Percentiles rank a stretch among this genome's conserved stretches.
phyloP scores from a whole-genome alignment of 257 asterid genomes.

The Solanum pinnatisectum region DNA sequence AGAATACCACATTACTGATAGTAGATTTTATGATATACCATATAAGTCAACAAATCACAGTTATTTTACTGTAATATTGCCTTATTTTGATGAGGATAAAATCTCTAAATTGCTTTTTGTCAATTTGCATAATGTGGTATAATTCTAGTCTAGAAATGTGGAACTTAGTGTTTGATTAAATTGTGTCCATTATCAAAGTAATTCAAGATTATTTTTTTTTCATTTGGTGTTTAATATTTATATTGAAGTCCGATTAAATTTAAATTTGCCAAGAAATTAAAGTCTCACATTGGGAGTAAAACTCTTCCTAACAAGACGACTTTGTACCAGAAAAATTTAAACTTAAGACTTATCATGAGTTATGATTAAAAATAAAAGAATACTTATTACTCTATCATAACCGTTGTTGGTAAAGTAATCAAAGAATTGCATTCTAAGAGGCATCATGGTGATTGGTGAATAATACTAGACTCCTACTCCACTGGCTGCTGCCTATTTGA shows the following conservation, averaged over 20 bases:
- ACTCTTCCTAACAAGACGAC: accelerated
- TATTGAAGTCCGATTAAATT: no score
- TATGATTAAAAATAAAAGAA: no score
- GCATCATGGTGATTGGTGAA: background rate
- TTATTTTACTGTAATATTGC: background rate
- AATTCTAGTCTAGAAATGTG: background rate
- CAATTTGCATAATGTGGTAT: background rate
- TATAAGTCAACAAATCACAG: background rate
- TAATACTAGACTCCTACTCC: background rate
- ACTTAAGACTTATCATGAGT: no score
- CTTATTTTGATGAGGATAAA: background rate
- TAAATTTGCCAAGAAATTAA: no score
- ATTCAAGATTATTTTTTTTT: background rate
- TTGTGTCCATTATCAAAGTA: background rate
- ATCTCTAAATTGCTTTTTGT: background rate
- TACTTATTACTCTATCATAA: no score
- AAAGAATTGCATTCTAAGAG: background rate
- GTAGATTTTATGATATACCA: background rate
- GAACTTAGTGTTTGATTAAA: background rate
- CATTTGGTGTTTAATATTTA: accelerated
- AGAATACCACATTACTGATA: background rate
- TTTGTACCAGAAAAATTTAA: no score
- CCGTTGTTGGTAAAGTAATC: no score
- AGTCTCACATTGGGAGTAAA: background rate
- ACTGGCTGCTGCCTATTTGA: background rate